Conservation (phyloP, 768 basidiomycete species). For the Mycena alexandri region DNA sequence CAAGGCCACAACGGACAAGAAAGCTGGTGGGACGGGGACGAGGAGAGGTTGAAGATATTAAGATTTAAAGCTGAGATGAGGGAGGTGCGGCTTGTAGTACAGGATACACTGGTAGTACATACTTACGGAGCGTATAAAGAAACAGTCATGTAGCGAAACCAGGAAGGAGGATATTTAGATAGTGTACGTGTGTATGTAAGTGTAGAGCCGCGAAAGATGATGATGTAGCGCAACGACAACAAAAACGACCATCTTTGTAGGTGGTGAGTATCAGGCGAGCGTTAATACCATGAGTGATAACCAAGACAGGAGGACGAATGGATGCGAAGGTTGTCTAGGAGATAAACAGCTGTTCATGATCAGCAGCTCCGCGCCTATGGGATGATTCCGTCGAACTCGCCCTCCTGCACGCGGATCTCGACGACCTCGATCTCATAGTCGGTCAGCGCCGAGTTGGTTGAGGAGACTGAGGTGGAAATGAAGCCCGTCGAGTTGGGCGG, state of each 20-base stretch:
- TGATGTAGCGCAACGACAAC: conserved; percentile 3
- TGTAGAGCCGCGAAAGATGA: neutral
- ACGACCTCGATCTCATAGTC: conserved; percentile 91
- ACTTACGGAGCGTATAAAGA: conserved; percentile 8
- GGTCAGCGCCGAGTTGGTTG: conserved; percentile 73
- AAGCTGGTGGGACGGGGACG: too few species aligned
- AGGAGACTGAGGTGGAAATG: conserved; percentile 76
- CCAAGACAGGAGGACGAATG: conserved; percentile 1
- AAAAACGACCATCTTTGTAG: too few species aligned
- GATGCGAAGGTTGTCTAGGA: too few species aligned
- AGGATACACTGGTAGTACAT: conserved; percentile 28
- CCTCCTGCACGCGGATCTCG: conserved; percentile 86
- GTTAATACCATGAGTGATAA: neutral
- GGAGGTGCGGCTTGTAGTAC: neutral
- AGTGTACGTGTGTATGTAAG: neutral
- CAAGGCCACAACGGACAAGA: too few species aligned
- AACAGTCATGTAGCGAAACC: neutral
- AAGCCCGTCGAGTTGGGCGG: conserved; percentile 78
- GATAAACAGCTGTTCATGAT: too few species aligned
- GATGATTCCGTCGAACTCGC: conserved; percentile 82
- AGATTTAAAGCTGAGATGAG: conserved; percentile 3
- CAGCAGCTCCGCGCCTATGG: conserved; percentile 52
- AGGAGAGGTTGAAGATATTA: neutral
- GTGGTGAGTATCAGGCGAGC: neutral
- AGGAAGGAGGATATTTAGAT: neutral